Conservation (phyloP, 768 basidiomycete genomes). For the Kwoniella sp. region DNA sequence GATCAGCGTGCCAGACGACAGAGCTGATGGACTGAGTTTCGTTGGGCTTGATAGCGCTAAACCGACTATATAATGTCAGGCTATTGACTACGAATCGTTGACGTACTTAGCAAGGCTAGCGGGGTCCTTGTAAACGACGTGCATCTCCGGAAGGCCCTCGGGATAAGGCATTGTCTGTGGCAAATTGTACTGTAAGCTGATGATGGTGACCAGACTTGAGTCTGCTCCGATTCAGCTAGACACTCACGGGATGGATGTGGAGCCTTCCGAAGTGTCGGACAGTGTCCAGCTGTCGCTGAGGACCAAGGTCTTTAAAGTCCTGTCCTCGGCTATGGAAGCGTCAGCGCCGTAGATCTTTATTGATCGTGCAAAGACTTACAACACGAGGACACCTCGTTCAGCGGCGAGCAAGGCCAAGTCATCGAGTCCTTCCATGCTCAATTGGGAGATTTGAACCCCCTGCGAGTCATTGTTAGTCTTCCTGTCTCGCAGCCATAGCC, state of each 20-base stretch:
- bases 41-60: conserved; percentile 15
- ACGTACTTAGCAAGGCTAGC: conserved; percentile 10
- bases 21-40: conserved; percentile 22
- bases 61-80: not conserved
- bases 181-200: too few species aligned
- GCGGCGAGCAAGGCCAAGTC: conserved; percentile 23
- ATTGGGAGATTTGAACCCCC: conserved; percentile 15
- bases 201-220: too few species aligned
- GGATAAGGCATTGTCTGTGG: conserved; percentile 9
- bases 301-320: conserved; percentile 18
- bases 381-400: conserved; percentile 22
- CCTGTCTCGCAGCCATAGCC: not conserved
- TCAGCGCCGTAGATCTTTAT: not conserved
- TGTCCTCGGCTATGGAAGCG: conserved; percentile 4
- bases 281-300: conserved; percentile 23
- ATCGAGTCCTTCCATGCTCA: conserved; percentile 18
- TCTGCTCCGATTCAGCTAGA: too few species aligned
- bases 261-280: conserved; percentile 25
- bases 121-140: conserved; percentile 22
- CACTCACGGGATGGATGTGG: conserved; percentile 19
- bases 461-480: not conserved
- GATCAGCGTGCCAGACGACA: conserved; percentile 27
- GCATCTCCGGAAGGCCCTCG: conserved; percentile 9
- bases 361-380: not conserved
- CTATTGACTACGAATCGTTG: conserved; percentile 8